phyloP scores from a whole-genome alignment of 306 rosid genomes.

The Trifolium fragiferum region DNA sequence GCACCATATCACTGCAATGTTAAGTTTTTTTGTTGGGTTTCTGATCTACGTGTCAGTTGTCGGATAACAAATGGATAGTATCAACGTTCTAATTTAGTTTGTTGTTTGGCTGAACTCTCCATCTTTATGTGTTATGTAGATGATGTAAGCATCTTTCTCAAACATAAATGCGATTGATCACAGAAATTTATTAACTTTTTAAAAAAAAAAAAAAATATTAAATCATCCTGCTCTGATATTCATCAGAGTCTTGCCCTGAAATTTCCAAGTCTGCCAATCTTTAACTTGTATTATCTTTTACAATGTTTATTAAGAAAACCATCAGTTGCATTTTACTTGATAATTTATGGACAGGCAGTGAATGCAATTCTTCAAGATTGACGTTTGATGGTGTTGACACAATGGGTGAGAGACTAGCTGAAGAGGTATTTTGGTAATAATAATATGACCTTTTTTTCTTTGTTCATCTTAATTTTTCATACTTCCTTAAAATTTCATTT shows the following conservation, averaged over 20 bases:
- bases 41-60: constrained; percentile 26
- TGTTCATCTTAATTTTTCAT: constrained; percentile 15
- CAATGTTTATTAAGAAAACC: constrained; percentile 11
- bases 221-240: constrained; percentile 20
- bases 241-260: background rate
- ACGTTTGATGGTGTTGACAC: constrained; percentile 93
- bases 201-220: too few relatives aligned
- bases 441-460: constrained; percentile 25
- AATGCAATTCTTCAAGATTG: constrained; percentile 79
- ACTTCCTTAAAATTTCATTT: constrained; percentile 9
- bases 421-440: constrained; percentile 82
- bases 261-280: background rate
- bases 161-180: background rate
- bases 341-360: constrained; percentile 77
- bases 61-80: constrained; percentile 26
- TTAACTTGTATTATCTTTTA: constrained; percentile 8
- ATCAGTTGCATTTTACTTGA: constrained; percentile 36
- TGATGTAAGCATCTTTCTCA: background rate
- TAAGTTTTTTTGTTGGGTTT: constrained; percentile 13
- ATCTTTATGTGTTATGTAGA: constrained; percentile 2
- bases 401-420: constrained; percentile 90
- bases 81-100: background rate
- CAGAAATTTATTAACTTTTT: background rate
- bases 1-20: background rate
- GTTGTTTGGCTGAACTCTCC: background rate